phyloP scores from a whole-genome alignment of 441 rosid genomes.

The Melastoma candidum region DNA sequence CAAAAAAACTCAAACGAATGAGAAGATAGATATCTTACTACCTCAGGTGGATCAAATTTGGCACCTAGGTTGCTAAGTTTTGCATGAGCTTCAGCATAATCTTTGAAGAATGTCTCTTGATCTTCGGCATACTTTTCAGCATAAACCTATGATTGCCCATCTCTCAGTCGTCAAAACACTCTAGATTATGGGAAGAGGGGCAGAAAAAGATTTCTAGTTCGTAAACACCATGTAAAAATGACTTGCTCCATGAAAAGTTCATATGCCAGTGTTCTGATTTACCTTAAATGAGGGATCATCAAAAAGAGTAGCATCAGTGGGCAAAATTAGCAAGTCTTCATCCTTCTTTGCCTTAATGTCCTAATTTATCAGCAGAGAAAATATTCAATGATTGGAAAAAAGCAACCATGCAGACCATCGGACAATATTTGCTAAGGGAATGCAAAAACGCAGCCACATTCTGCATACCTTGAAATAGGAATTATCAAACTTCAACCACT shows the following conservation, averaged over 20 bases:
- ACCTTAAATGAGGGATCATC: conserved; percentile 94
- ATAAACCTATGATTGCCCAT: conserved; percentile 39
- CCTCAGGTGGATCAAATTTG: conserved; percentile 93
- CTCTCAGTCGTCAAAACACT: too few relatives aligned
- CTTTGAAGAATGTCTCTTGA: conserved; percentile 74
- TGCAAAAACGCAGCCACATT: too few relatives aligned
- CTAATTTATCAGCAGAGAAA: conserved; percentile 16
- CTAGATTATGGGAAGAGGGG: conserved; percentile 12
- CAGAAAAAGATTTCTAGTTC: not conserved
- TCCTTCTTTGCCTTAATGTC: conserved; percentile 70
- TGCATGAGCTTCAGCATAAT: conserved; percentile 93
- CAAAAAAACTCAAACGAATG: conserved; percentile 1
- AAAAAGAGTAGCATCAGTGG: conserved; percentile 87
- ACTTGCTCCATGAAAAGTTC: too few relatives aligned
- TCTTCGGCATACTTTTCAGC: conserved; percentile 89
- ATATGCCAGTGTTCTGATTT: not conserved
- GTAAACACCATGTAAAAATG: conserved; percentile 2
- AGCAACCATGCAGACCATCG: too few relatives aligned
- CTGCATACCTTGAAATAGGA: conserved; percentile 82
- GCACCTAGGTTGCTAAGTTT: conserved; percentile 89
- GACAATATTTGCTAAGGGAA: too few relatives aligned
- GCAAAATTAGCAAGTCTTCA: conserved; percentile 76
- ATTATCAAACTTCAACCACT: conserved; percentile 92
- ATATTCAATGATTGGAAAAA: too few relatives aligned
- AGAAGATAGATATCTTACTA: conserved; percentile 20